These are phyloP conservation scores for Microbotryomycetes sp. DNA, from an alignment of 1,284 basidiomycete genomes.

Conservation along the genomic window DNA sequence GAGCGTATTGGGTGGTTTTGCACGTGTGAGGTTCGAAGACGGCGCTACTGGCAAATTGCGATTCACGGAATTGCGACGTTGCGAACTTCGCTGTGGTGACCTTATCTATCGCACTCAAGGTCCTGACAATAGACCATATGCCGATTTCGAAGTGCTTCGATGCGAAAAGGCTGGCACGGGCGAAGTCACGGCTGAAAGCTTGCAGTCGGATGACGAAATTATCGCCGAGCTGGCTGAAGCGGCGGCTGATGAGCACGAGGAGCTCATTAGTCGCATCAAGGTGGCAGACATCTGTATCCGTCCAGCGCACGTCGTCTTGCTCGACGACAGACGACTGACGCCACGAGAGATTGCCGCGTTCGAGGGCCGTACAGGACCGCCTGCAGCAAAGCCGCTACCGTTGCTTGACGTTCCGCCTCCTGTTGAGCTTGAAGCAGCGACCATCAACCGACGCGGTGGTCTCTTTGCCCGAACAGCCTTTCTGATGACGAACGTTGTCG, in stretches of 20 bases:
- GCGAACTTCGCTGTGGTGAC: slow-evolving; percentile 19
- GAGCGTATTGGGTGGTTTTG: background rate
- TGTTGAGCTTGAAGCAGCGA: background rate
- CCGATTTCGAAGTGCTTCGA: background rate
- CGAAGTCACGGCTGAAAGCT: slow-evolving; percentile 40
- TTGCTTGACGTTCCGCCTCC: slow-evolving; percentile 34
- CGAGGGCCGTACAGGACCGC: slow-evolving; percentile 48
- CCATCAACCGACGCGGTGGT: background rate
- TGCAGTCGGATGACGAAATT: slow-evolving; percentile 38
- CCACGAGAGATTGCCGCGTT: slow-evolving; percentile 37
- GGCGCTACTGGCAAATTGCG: slow-evolving; percentile 9
- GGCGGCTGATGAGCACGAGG: background rate
- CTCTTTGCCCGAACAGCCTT: slow-evolving; percentile 51
- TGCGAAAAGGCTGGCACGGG: slow-evolving; percentile 33
- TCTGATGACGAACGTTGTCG: slow-evolving; percentile 48
- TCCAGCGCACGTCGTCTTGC: background rate
- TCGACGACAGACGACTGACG: slow-evolving; percentile 35
- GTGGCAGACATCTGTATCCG: slow-evolving; percentile 8
- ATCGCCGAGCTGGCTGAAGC: slow-evolving; percentile 45
- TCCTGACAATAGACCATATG: background rate
- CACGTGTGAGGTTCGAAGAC: slow-evolving; percentile 25
- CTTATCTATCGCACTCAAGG: slow-evolving; percentile 3
- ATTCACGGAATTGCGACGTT: slow-evolving; percentile 13
- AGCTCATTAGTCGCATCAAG: background rate
- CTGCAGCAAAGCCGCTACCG: slow-evolving; percentile 45